phyloP scores from a whole-genome alignment of 2,329 filamentous ascomycete genomes.

The Sarocladiaceae sp. region DNA sequence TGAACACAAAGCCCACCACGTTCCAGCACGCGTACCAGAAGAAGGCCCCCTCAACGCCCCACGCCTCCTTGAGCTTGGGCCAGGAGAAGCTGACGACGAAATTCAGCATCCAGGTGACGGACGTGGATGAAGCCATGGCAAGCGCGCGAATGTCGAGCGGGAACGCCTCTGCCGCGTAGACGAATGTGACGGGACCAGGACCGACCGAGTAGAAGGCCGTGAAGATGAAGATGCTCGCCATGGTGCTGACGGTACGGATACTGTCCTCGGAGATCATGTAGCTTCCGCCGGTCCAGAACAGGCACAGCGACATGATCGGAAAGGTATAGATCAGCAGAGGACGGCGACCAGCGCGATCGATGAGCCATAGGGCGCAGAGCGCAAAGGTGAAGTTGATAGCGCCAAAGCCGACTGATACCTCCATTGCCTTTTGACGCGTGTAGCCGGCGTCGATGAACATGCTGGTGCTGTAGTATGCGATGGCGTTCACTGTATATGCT shows the following conservation, averaged over 20 bases:
- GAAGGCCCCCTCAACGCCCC: constrained; percentile 26
- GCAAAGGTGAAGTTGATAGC: constrained; percentile 58
- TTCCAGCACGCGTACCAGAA: constrained; percentile 27
- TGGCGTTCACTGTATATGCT: constrained; percentile 37
- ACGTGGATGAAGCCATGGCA: constrained; percentile 39
- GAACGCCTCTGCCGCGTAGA: constrained; percentile 50
- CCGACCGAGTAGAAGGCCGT: constrained; percentile 35
- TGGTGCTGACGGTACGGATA: constrained; percentile 20
- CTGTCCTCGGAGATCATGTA: constrained; percentile 6
- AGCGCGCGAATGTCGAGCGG: constrained; percentile 45
- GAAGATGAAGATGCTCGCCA: constrained; percentile 27
- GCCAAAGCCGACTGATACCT: constrained; percentile 38
- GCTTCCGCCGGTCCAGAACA: constrained; percentile 31
- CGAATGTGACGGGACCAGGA: constrained; percentile 49
- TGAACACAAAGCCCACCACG: constrained; percentile 29
- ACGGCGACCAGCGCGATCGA: constrained; percentile 58
- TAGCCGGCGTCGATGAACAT: constrained; percentile 39
- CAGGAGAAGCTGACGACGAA: constrained; percentile 21
- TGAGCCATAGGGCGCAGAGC: constrained; percentile 56
- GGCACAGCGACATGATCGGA: constrained; percentile 45
- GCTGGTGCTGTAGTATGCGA: constrained; percentile 41
- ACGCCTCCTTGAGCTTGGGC: constrained; percentile 14
- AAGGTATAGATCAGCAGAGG: constrained; percentile 56
- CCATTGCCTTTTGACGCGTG: constrained; percentile 29
- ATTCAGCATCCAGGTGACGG: constrained; percentile 26